Evolutionary conservation across 2,329 filamentous ascomycete species (phyloP).

Genomic region (Aschersonia sp.): DNA sequence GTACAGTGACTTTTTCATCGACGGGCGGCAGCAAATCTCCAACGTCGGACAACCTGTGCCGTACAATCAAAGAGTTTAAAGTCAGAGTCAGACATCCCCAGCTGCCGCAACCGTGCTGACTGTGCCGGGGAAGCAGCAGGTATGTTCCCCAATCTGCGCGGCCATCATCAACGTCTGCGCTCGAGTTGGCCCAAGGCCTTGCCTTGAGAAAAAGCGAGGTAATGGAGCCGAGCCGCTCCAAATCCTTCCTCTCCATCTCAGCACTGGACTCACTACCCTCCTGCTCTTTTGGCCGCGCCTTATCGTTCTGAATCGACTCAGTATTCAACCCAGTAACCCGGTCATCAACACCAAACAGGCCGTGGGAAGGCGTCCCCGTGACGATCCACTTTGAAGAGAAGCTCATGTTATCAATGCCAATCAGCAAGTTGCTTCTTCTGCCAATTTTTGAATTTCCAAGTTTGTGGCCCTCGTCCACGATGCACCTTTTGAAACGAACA

Average conservation of each 20-base stretch:
- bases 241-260: slow-evolving; percentile 43
- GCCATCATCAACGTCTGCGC: slow-evolving; percentile 36
- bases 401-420: slow-evolving; percentile 36
- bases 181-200: slow-evolving; percentile 61
- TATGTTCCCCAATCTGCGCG: slow-evolving; percentile 59
- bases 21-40: slow-evolving; percentile 55
- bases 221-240: slow-evolving; percentile 52
- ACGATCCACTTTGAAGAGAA: slow-evolving; percentile 75
- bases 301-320: slow-evolving; percentile 1
- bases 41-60: slow-evolving; percentile 63
- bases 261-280: slow-evolving; percentile 17
- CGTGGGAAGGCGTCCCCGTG: slow-evolving; percentile 76
- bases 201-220: slow-evolving; percentile 59
- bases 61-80: slow-evolving; percentile 67
- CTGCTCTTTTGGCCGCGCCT: slow-evolving; percentile 8
- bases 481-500: slow-evolving; percentile 74
- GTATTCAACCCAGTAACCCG: background rate
- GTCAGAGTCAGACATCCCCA: slow-evolving; percentile 50
- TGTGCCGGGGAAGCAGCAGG: slow-evolving; percentile 44
- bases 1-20: slow-evolving; percentile 52
- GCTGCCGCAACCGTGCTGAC: slow-evolving; percentile 36
- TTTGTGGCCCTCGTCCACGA: slow-evolving; percentile 84
- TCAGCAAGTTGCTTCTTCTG: slow-evolving; percentile 39
- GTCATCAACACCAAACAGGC: slow-evolving; percentile 53
- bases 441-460: slow-evolving; percentile 50